Conservation (phyloP, 73 alveolate species). For the Strombidium stylifer region DNA sequence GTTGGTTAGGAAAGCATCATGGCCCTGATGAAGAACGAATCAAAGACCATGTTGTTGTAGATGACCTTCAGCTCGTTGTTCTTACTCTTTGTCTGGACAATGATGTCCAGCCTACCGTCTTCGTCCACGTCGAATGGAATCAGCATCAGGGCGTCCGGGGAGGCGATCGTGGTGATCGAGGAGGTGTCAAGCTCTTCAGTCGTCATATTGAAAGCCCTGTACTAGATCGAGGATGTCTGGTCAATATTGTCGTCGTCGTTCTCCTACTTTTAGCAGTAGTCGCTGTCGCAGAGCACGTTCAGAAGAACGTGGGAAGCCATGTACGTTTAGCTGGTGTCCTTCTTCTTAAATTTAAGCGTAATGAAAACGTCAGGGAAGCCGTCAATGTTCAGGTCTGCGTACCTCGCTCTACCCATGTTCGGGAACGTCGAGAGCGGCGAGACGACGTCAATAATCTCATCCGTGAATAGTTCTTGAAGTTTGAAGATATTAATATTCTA, state of each 20-base stretch:
- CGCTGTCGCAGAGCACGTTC: not conserved
- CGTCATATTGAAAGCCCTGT: not conserved
- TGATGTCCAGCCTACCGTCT: constrained; percentile 65
- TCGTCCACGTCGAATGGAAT: constrained; percentile 77
- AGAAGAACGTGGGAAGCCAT: constrained; percentile 3
- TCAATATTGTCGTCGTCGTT: constrained; percentile 9
- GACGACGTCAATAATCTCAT: too few relatives aligned
- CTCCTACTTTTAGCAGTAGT: too few relatives aligned
- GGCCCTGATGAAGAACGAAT: constrained; percentile 50
- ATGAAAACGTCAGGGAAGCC: constrained; percentile 69
- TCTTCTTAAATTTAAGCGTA: constrained; percentile 15
- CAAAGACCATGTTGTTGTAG: constrained; percentile 45
- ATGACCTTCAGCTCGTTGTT: constrained; percentile 6
- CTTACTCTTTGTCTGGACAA: constrained; percentile 1
- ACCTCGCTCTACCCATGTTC: constrained; percentile 45
- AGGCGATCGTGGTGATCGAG: not conserved
- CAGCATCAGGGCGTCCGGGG: too few relatives aligned
- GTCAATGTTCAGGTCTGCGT: constrained; percentile 69
- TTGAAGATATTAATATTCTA: not conserved
- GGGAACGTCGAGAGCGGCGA: constrained; percentile 39
- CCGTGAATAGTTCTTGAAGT: too few relatives aligned
- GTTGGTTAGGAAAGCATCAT: constrained; percentile 24
- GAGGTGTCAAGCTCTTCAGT: constrained; percentile 12
- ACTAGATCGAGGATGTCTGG: constrained; percentile 1
- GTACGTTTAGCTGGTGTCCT: not conserved